These are phyloP conservation scores for Pythium aphanidermatum DNA, from an alignment of 352 stramenopile species.

Conservation along the genomic window DNA sequence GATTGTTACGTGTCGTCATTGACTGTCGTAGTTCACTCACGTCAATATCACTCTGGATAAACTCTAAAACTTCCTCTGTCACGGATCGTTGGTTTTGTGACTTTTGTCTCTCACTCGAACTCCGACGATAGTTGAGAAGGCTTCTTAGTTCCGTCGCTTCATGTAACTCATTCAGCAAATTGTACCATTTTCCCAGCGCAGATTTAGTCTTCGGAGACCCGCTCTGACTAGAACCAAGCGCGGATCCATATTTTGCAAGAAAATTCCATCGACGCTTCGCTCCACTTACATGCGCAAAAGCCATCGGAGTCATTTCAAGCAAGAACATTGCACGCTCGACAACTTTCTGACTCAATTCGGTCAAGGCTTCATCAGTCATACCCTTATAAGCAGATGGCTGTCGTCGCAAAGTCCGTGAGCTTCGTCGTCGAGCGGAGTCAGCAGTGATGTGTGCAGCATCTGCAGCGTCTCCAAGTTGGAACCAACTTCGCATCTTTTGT, in stretches of 20 bases:
- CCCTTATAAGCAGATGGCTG: constrained; percentile 79
- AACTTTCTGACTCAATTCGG: constrained; percentile 68
- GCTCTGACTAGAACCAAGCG: constrained; percentile 31
- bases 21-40: constrained; percentile 40
- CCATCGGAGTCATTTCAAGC: constrained; percentile 63
- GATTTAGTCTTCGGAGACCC: constrained; percentile 22
- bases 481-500: constrained; percentile 86
- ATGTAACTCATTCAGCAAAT: constrained; percentile 70
- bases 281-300: constrained; percentile 67
- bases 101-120: constrained; percentile 57
- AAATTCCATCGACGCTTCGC: constrained; percentile 65
- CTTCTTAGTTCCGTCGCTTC: constrained; percentile 64
- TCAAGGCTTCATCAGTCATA: constrained; percentile 61
- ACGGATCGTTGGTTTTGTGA: constrained; percentile 53
- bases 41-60: constrained; percentile 79
- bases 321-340: constrained; percentile 63
- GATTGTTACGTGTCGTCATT: constrained; percentile 38
- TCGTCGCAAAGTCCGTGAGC: constrained; percentile 34
- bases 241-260: constrained; percentile 64
- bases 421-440: constrained; percentile 22
- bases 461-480: constrained; percentile 71
- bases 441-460: constrained; percentile 38
- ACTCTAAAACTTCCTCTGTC: constrained; percentile 79
- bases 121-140: constrained; percentile 67
- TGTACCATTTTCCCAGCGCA: constrained; percentile 75